Conservation (phyloP, 2,329 filamentous ascomycete genomes). For the Fusarium pseudoanthophilum region DNA sequence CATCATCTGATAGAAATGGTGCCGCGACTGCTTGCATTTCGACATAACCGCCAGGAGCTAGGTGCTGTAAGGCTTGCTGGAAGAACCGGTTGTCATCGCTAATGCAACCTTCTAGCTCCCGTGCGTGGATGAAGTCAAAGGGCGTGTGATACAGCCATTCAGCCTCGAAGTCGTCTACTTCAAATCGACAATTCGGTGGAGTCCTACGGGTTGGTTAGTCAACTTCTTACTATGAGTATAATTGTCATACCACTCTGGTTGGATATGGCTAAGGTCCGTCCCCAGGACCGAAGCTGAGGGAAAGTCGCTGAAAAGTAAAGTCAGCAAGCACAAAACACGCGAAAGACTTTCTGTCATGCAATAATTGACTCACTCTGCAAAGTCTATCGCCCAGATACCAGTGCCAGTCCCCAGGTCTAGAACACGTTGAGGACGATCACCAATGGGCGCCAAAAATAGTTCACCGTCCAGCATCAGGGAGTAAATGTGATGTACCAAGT, state of each 20-base stretch:
- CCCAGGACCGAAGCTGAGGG: background rate
- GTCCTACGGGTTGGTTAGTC: background rate
- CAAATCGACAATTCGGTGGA: background rate
- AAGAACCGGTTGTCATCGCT: background rate
- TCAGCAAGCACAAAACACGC: background rate
- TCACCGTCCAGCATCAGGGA: background rate
- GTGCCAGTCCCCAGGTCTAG: background rate
- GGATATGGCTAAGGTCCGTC: background rate
- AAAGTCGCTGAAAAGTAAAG: background rate
- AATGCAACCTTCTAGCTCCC: background rate
- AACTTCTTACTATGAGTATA: background rate
- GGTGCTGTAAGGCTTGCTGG: background rate
- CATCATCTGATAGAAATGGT: background rate
- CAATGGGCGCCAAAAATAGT: background rate
- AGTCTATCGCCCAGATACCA: background rate
- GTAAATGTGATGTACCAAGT: background rate
- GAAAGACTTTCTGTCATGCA: accelerated
- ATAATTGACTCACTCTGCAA: background rate
- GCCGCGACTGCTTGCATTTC: background rate
- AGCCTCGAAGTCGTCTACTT: background rate
- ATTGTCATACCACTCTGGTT: background rate
- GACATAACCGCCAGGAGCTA: accelerated
- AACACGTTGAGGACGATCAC: background rate
- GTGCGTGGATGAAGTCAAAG: background rate
- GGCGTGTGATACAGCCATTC: background rate